A percentile compares a stretch with the other conserved stretches of the same genome.
phyloP scores from a whole-genome alignment of 257 asterid genomes.

The Jacaranda copaia region DNA sequence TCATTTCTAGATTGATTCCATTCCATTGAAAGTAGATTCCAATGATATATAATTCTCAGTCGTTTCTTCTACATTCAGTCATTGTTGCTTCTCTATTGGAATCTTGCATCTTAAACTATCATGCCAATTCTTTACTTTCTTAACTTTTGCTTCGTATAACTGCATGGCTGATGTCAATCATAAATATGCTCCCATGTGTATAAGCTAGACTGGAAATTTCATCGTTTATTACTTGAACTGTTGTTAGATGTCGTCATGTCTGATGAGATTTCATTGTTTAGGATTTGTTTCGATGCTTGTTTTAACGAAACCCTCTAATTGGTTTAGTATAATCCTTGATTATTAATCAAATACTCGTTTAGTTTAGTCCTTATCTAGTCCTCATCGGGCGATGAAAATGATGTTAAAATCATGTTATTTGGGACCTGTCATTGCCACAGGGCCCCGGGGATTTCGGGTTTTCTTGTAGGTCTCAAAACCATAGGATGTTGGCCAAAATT shows the following conservation, averaged over 20 bases:
- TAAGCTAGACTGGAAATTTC: too few species aligned
- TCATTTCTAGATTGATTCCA: slow-evolving; percentile 39
- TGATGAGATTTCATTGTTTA: too few species aligned
- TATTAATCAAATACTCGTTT: slow-evolving; percentile 12
- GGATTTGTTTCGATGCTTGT: too few species aligned
- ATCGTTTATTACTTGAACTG: too few species aligned
- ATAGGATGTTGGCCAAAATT: slow-evolving; percentile 61
- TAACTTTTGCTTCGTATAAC: background rate
- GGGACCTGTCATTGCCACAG: slow-evolving; percentile 38
- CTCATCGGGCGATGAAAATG: slow-evolving; percentile 2
- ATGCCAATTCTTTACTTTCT: background rate
- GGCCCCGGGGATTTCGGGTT: slow-evolving; percentile 39
- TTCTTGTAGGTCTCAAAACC: slow-evolving; percentile 39
- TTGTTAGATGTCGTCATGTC: too few species aligned
- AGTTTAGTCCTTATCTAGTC: background rate
- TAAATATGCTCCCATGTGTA: too few species aligned
- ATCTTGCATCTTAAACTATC: background rate
- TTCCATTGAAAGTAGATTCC: slow-evolving; percentile 28
- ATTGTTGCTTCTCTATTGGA: background rate
- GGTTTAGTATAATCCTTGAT: background rate
- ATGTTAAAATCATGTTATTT: slow-evolving; percentile 31
- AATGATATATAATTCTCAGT: background rate
- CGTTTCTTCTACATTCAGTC: slow-evolving; percentile 1
- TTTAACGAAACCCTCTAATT: too few species aligned
- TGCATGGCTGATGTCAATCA: too few species aligned